Percentiles rank a stretch among this genome's conserved stretches.
Evolutionary conservation across 805 yeast species (phyloP).

Genomic region (Schizosaccharomyces pombe): ASM294v3 CU329670.1:3400501-3401000

Average conservation of each 20-base stretch:
- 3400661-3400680: conserved; percentile 97
- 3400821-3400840: conserved; percentile 99
- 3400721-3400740: conserved; percentile 97
- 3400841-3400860: conserved; percentile 96
- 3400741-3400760: conserved; percentile 96
- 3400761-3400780: conserved; percentile 94
- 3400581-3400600: conserved; percentile 90
- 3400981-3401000: conserved; percentile 95
- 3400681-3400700: conserved; percentile 99
- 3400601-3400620: conserved; percentile 21
- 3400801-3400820: conserved; percentile 93
- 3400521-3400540: not conserved
- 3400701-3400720: conserved; percentile 99
- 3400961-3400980: conserved; percentile 50
- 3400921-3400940: conserved; percentile 95
- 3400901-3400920: conserved; percentile 72
- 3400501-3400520: not conserved
- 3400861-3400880: conserved; percentile 95
- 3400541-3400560: conserved; percentile 28
- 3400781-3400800: conserved; percentile 96
- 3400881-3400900: conserved; percentile 83
- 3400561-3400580: conserved; percentile 93
- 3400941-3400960: conserved; percentile 86
- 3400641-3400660: conserved; percentile 99
- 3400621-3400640: conserved; percentile 90